Evolutionary conservation across 345 rosid species (phyloP).

Genomic region (Acer yangbiense): DNA sequence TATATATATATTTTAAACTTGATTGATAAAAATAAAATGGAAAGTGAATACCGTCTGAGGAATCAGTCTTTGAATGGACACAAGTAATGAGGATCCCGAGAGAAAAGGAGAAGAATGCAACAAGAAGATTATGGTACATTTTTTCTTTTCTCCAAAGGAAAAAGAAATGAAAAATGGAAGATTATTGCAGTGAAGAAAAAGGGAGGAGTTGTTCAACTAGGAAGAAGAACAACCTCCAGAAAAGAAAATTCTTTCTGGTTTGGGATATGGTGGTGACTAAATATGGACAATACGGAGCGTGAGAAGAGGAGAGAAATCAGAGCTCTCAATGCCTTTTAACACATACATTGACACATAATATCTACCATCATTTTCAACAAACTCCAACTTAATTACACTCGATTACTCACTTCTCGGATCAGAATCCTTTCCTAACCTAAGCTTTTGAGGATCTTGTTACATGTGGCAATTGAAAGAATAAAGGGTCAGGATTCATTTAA

Average conservation of each 20-base stretch:
- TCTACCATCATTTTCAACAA: no score
- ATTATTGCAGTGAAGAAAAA: not conserved
- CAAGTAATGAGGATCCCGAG: slow-evolving; percentile 33
- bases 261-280: slow-evolving; percentile 19
- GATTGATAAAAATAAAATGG: not conserved
- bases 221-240: slow-evolving; percentile 11
- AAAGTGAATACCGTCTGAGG: slow-evolving; percentile 49
- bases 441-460: no score
- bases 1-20: not conserved
- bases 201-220: slow-evolving; percentile 16
- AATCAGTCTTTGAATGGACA: slow-evolving; percentile 57
- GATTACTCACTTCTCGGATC: no score
- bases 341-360: no score
- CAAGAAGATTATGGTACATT: slow-evolving; percentile 19
- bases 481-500: no score
- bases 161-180: not conserved
- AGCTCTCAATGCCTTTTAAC: slow-evolving; percentile 14
- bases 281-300: slow-evolving; percentile 40
- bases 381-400: no score
- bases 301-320: slow-evolving; percentile 39
- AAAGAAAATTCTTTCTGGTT: not conserved
- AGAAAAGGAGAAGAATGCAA: slow-evolving; percentile 34
- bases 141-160: not conserved
- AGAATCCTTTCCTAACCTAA: no score
- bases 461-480: no score